Base-by-base conservation (phyloP, 768 basidiomycete species). In the Phylloporus rhodoxanthus region DNA sequence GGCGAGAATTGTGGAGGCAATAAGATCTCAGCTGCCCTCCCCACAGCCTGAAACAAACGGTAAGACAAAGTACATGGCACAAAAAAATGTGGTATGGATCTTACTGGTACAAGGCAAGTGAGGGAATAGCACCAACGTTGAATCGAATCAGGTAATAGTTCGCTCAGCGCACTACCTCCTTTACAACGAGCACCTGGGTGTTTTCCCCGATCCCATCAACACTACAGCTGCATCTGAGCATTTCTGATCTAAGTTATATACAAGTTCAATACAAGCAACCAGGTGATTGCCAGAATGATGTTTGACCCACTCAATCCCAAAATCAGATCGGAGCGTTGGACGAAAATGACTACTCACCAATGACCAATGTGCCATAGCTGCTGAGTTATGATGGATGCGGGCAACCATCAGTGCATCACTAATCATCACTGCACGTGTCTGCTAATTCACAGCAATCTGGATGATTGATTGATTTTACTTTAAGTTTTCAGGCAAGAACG, bases 291-390 rank as follows among this genome's bases (percentile, higher is more conserved):
- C n/a, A n/a, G 50, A 21, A 53, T 63, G 38, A 50, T 45, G 21
- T 51, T 63, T 11, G 63, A 66, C 38, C 64, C 55, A 1, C 14
- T 28, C 13, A 44, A 63, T 23, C 64, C 61, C 8, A 66, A 57
- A 26, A 52, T 63, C n/a, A 63, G 4, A 63, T 63, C 14, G 62
- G 64, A 5, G 58, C 49, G 5, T 43, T 63, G 39, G 62, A 66
- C 28, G 44, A 51, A 25, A 54, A 40, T 6, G 60, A 63, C 47
- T 57, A 1, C 48, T 58, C 23, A 44, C 2, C 25, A 8, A n/a
- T n/a, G n/a, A n/a, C n/a, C n/a, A n/a, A n/a, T n/a, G n/a, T n/a
- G n/a, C n/a, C n/a, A n/a, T n/a, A n/a, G n/a, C n/a, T n/a, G n/a
- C n/a, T n/a, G n/a, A n/a, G n/a, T n/a, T n/a, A n/a, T n/a, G n/a